Base-by-base conservation (phyloP, 1,284 basidiomycete genomes). In the Malassezia cuniculi region DNA sequence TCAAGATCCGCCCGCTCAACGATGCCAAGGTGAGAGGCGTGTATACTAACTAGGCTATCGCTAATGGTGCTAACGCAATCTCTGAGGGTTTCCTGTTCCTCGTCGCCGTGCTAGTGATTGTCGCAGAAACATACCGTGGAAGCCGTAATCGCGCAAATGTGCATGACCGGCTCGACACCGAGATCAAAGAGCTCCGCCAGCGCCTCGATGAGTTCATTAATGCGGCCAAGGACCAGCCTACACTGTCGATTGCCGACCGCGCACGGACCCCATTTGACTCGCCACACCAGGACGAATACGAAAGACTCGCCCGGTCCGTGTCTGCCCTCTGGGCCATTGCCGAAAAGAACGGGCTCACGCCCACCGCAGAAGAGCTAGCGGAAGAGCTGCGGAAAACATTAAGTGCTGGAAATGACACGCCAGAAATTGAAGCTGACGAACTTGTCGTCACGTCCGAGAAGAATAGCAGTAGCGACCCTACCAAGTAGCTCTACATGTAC, bases 71-170 rank as follows among this genome's bases (percentile, higher is more conserved):
- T 5, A 59, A 61, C 27, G 59, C 61, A 15, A 59, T 64, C 31
- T 57, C 56, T 1, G 60, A 64, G 37, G 57, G 50, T 5, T 64
- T 64, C 30, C 44, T 66, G 10, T 66, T 66, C 48, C 45, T 52
- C 9, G 57, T 66, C 1, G 63, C 63, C 9, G 57, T 56, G 14
- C 39, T 52, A 1, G 46, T 66, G 8, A 66, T 66, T 20, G 24
- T 66, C 2, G 63, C 59, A 8, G 63, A 66, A 25, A 52, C 51
- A 0, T 65, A 59, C 39, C 41, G 63, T 8, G 47, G 60, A 5
- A 53, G 47, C 3, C 47, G 60, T 4, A 61, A 54, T 30, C 54
- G 52, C 18, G 54, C 52, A 11, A 50, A 65, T 19, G 53, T 59
- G 41, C 48, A 56, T 2, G 57, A 60, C 29, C 41, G 52, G 6